A percentile compares a stretch with the other conserved stretches of the same genome.
phyloP scores from a whole-genome alignment of 768 basidiomycete species.

The Pleurotus pulmonarius region DNA sequence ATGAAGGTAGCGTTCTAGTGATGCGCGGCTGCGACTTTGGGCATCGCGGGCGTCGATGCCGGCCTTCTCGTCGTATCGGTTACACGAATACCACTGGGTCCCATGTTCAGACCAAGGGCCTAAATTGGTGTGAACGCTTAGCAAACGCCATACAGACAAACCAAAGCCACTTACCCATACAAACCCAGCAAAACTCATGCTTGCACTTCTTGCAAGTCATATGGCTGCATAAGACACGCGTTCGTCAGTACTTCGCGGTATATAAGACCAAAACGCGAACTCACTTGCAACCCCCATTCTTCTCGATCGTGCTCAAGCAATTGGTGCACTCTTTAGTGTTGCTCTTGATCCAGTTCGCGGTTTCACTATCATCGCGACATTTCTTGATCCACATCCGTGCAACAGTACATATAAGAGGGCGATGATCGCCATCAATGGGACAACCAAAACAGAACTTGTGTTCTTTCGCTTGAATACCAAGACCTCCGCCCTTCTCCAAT shows the following conservation, averaged over 20 bases:
- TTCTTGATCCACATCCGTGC: slow-evolving; percentile 96
- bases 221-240: slow-evolving; percentile 54
- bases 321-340: slow-evolving; percentile 98
- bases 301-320: slow-evolving; percentile 98
- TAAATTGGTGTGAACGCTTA: slow-evolving; percentile 22
- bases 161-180: slow-evolving; percentile 69
- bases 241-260: slow-evolving; percentile 3
- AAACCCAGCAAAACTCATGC: slow-evolving; percentile 99
- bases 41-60: slow-evolving; percentile 88
- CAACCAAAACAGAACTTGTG: slow-evolving; percentile 97
- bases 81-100: slow-evolving; percentile 97
- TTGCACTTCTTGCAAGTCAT: slow-evolving; percentile 99
- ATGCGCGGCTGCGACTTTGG: slow-evolving; percentile 86
- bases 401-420: slow-evolving; percentile 85
- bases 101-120: slow-evolving; percentile 98
- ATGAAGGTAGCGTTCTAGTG: slow-evolving; percentile 93
- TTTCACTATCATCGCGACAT: slow-evolving; percentile 96
- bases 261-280: slow-evolving; percentile 22
- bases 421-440: slow-evolving; percentile 81
- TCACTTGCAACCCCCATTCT: slow-evolving; percentile 99
- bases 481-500: slow-evolving; percentile 20
- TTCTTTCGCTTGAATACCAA: slow-evolving; percentile 35
- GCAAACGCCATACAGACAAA: slow-evolving; percentile 9
- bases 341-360: slow-evolving; percentile 99
- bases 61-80: slow-evolving; percentile 91